phyloP scores from a whole-genome alignment of 2,329 filamentous ascomycete genomes.

The Sporothrix luriei region DNA sequence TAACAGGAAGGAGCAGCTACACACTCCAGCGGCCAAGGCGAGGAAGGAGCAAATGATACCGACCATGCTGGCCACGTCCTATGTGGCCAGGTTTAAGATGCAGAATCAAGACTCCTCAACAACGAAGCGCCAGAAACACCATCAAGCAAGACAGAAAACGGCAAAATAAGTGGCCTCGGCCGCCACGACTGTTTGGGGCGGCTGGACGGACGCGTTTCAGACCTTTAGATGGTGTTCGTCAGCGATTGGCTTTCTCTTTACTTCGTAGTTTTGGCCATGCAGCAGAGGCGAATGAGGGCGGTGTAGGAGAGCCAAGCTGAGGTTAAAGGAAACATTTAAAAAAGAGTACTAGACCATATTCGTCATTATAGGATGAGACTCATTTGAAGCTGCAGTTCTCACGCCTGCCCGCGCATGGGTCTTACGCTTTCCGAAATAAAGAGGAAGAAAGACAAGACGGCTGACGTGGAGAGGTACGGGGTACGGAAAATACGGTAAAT shows the following conservation, averaged over 20 bases:
- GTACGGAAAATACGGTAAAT: conserved; percentile 11
- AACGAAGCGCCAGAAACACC: not conserved
- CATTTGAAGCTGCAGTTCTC: conserved; percentile 31
- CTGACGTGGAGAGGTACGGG: not conserved
- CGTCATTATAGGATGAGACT: not conserved
- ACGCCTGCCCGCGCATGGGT: not conserved
- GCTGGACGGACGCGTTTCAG: conserved; percentile 32
- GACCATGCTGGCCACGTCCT: too few species aligned
- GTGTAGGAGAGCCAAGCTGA: conserved; percentile 5
- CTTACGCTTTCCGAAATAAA: not conserved
- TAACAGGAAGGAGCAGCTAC: not conserved
- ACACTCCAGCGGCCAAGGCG: not conserved
- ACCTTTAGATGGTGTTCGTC: conserved; percentile 9
- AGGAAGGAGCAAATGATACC: not conserved
- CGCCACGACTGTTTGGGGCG: not conserved
- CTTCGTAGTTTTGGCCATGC: not conserved
- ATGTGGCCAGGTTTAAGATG: not conserved
- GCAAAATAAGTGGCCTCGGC: conserved; percentile 18
- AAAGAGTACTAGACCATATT: not conserved
- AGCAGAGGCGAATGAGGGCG: conserved; percentile 11
- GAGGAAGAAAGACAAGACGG: not conserved
- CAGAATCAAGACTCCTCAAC: not conserved
- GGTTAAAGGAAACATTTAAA: not conserved
- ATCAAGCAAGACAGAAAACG: not conserved
- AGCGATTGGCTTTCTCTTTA: conserved; percentile 23